These are phyloP conservation scores for Phytophthora kernoviae DNA, from an alignment of 352 stramenopile species.

Conservation along the genomic window DNA sequence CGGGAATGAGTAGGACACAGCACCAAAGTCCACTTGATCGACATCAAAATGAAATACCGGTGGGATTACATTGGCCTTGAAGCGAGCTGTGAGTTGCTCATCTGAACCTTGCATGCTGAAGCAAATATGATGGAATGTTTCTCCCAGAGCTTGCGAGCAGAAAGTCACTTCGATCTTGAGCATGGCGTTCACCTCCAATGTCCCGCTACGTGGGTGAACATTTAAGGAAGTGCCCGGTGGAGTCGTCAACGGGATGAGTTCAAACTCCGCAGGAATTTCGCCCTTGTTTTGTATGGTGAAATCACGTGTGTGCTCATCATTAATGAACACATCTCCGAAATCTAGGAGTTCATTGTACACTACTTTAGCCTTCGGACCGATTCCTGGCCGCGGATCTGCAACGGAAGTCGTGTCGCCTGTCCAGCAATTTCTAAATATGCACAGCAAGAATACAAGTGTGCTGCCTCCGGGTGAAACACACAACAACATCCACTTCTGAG, in stretches of 20 bases:
- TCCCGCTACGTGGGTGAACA: constrained; percentile 54
- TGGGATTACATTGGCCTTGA: constrained; percentile 92
- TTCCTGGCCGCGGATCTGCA: constrained; percentile 91
- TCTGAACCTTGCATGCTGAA: constrained; percentile 90
- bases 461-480: constrained; percentile 90
- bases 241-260: constrained; percentile 51
- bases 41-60: constrained; percentile 94
- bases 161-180: constrained; percentile 89
- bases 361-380: constrained; percentile 92
- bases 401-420: constrained; percentile 85
- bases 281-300: constrained; percentile 94
- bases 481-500: constrained; percentile 90
- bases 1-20: constrained; percentile 91
- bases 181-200: constrained; percentile 79
- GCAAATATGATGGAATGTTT: constrained; percentile 83
- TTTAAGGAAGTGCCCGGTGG: constrained; percentile 41
- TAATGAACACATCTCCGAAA: constrained; percentile 96
- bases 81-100: constrained; percentile 76
- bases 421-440: constrained; percentile 92
- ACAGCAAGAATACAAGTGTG: constrained; percentile 78
- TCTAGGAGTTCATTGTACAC: constrained; percentile 94
- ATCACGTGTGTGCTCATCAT: constrained; percentile 83
- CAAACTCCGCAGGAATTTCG: constrained; percentile 91
- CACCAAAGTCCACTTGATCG: constrained; percentile 92
- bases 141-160: constrained; percentile 83